Evolutionary conservation across 192 early-diverging fungal species (phyloP), one percentile per base, ranked within the genome.

Genomic region (Backusella sp.): DNA sequence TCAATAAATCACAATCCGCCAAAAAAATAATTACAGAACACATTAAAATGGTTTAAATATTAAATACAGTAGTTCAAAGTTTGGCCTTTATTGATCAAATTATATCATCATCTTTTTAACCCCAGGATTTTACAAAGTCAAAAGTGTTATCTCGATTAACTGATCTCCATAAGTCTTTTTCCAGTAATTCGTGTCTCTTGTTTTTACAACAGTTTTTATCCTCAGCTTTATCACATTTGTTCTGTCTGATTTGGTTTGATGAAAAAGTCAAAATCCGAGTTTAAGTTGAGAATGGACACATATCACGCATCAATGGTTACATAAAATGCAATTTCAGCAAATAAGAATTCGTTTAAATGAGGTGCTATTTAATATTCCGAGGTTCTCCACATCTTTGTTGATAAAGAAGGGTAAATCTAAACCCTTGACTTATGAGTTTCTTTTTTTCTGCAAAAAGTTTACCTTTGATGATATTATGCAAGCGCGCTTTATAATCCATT

Each of bases 351-450:
- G 28, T 4, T 6, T 2, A 56, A 56, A 21, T 12, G 42, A 44
- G 4, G 46, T 19, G 46, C 17, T 19, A n/a, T 49, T 26, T 26
- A 23, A 59, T 59, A 23, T 59, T 59, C 53, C 23, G 53, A 23
- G 23, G 8, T 59, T 59, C 53, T 23, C 23, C 23, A 59, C 56
- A 62, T 4, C 21, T 59, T 59, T 12, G 14, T 28, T 23, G 4
- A 59, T 59, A 59, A 12, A 26, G 23, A 49, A 49, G 56, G 56
- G 56, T 62, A 62, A 62, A 62, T 62, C 12, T 62, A 62, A 62
- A 14, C 26, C 56, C 56, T 12, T 62, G 11, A 11, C 28, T 14
- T 26, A 23, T 12, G 0, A 9, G 9, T 3, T 28, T 21, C 8
- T 6, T 56, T 56, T 26, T 62, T 28, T 62, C 56, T 62, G 9